Evolutionary conservation across 768 basidiomycete species (phyloP), one percentile per base, ranked within the genome.

Genomic region (Mrakia hoshinonis): DNA sequence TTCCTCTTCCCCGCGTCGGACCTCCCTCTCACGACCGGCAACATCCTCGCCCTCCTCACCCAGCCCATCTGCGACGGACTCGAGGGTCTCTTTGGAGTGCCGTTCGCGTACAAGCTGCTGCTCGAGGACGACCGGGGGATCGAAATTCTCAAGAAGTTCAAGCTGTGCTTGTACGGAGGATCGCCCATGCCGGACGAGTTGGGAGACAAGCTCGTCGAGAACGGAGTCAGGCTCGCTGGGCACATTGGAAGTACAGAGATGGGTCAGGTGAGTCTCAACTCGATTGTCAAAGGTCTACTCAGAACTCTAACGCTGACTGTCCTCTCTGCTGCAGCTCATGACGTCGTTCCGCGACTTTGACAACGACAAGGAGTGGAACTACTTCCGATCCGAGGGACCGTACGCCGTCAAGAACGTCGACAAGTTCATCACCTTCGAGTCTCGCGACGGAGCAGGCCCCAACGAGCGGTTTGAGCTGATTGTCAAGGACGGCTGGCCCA

Each of bases 311-410:
- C 43, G 43, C 43, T 43, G 43, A 43, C 43, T 15, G 43, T 43
- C 7, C 15, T 7, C 43, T 43, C 43, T 43, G 43, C 43, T 15
- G 15, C 74, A 75, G 69, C 76, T 85, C 22, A 79, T 84, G 77
- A 84, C 82, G 63, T 85, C 84, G 15, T 79, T 81, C 63, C 82
- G 65, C 43, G 80, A 84, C 70, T 84, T 83, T 68, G 77, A 76
- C 5, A 79, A 74, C 4, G 85, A 86, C 79, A 85, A 85, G 76
- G 82, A 73, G 13, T 87, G 85, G 85, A 85, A 84, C 74, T 86
- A 83, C 82, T 75, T 83, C 52, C 81, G 83, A 34, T 75, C 74
- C 13, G 75, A 75, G 46, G 79, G 79, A 36, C 74, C 78, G 38
- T 48, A 60, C 22, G 63, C 69, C 20, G 62, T 55, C 48, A 69